A percentile compares a stretch with the other conserved stretches of the same genome.
phyloP scores from a whole-genome alignment of 116 monocot species.

The Phalaenopsis hybrid region DNA sequence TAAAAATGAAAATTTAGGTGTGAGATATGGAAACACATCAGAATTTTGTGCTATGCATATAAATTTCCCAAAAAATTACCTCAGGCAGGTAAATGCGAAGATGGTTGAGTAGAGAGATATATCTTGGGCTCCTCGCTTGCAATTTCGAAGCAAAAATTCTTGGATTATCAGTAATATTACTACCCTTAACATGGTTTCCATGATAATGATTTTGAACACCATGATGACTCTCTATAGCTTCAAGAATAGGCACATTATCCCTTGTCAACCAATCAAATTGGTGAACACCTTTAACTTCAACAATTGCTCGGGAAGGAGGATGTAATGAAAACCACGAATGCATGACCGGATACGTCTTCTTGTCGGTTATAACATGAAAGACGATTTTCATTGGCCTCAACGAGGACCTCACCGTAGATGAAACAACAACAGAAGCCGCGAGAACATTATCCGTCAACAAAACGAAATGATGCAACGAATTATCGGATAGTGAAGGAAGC shows the following conservation, averaged over 20 bases:
- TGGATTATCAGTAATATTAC: constrained; percentile 48
- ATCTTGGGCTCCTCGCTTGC: constrained; percentile 80
- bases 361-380: constrained; percentile 95
- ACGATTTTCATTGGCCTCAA: constrained; percentile 63
- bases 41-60: too few relatives aligned
- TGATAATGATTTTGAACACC: constrained; percentile 82
- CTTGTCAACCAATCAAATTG: constrained; percentile 97
- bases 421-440: constrained; percentile 84
- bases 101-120: constrained; percentile 87
- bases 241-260: constrained; percentile 86
- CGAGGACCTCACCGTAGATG: constrained; percentile 62
- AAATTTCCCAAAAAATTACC: too few relatives aligned
- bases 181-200: constrained; percentile 49
- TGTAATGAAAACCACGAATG: constrained; percentile 98
- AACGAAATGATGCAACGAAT: constrained; percentile 77
- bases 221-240: constrained; percentile 73
- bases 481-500: constrained; percentile 63
- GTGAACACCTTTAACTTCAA: constrained; percentile 90
- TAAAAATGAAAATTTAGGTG: too few relatives aligned
- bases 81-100: constrained; percentile 88
- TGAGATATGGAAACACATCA: too few relatives aligned
- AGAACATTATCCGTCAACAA: constrained; percentile 83
- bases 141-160: constrained; percentile 81
- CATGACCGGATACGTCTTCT: constrained; percentile 96
- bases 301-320: constrained; percentile 55